A percentile compares a stretch with the other conserved stretches of the same genome.
These are phyloP conservation scores for Coemansia sp. DNA, from an alignment of 192 early-diverging fungal genomes.

Conservation along the genomic window DNA sequence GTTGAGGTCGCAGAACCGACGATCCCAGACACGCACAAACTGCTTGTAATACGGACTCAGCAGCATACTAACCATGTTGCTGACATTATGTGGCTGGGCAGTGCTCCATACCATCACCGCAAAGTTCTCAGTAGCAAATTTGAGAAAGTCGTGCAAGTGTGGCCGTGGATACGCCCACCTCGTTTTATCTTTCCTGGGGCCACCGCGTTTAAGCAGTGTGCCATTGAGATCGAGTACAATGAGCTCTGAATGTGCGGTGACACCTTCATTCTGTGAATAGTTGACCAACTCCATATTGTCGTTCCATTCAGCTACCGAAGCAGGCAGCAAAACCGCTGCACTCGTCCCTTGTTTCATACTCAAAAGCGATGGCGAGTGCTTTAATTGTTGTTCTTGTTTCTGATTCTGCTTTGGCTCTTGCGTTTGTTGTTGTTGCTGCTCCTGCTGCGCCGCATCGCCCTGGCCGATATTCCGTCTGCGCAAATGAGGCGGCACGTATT, in stretches of 20 bases:
- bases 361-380: neutral
- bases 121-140: slow-evolving; percentile 60
- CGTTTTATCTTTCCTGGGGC: neutral
- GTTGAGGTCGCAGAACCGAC: slow-evolving; percentile 51
- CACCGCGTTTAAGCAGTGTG: slow-evolving; percentile 58
- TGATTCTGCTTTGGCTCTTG: slow-evolving; percentile 2
- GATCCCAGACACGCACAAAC: slow-evolving; percentile 64
- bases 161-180: slow-evolving; percentile 53
- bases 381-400: neutral
- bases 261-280: slow-evolving; percentile 31
- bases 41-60: slow-evolving; percentile 38
- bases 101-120: slow-evolving; percentile 78
- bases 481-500: slow-evolving; percentile 21
- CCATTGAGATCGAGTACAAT: slow-evolving; percentile 75
- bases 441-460: slow-evolving; percentile 2
- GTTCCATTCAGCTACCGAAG: slow-evolving; percentile 9
- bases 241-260: slow-evolving; percentile 44
- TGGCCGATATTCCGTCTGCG: slow-evolving; percentile 4
- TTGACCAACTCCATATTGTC: slow-evolving; percentile 19
- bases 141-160: slow-evolving; percentile 55
- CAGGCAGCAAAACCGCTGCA: slow-evolving; percentile 2
- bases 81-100: slow-evolving; percentile 58
- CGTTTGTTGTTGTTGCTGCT: neutral
- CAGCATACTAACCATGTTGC: slow-evolving; percentile 54
- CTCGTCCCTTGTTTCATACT: neutral